A percentile compares a stretch with the other conserved stretches of the same genome.
phyloP scores from a whole-genome alignment of 2,329 filamentous ascomycete genomes.

The Macrophomina tecta region DNA sequence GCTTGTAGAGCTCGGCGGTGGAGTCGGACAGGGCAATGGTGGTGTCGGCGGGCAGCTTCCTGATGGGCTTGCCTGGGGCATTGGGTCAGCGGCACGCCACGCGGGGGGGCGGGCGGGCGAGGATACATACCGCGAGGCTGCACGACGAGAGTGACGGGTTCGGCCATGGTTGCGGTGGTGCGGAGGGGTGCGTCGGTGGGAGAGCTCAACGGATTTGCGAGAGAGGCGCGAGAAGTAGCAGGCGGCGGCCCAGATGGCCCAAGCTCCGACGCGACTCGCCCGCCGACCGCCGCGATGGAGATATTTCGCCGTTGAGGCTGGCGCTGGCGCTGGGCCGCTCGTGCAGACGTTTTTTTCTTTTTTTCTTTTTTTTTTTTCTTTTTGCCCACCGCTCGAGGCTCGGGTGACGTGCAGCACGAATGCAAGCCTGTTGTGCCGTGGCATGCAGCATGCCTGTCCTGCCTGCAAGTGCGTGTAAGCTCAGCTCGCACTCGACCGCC shows the following conservation, averaged over 20 bases:
- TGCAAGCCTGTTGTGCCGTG: no score
- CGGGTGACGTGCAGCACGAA: conserved; percentile 6
- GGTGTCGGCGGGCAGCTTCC: conserved; percentile 63
- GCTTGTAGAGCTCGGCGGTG: conserved; percentile 62
- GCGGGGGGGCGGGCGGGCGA: neutral
- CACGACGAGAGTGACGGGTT: conserved; percentile 51
- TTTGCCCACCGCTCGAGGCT: no score
- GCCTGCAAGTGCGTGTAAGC: neutral
- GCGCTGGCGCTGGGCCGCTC: neutral
- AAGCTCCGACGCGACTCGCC: conserved; percentile 8
- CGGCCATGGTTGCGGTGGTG: conserved; percentile 34
- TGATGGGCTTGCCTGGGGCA: conserved; percentile 64
- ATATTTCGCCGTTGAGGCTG: neutral
- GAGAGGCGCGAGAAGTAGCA: neutral
- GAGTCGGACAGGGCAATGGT: conserved; percentile 58
- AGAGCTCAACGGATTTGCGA: conserved; percentile 25
- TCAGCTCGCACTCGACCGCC: conserved; percentile 10
- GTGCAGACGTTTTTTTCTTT: neutral
- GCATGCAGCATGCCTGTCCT: neutral
- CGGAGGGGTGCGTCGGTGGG: neutral
- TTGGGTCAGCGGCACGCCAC: conserved; percentile 11
- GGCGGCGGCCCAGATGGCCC: neutral
- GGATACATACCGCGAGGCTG: conserved; percentile 50
- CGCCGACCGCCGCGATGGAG: neutral
- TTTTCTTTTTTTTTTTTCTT: neutral